phyloP scores from a whole-genome alignment of 169 alveolate genomes.

The Neospora caninum region DNA sequence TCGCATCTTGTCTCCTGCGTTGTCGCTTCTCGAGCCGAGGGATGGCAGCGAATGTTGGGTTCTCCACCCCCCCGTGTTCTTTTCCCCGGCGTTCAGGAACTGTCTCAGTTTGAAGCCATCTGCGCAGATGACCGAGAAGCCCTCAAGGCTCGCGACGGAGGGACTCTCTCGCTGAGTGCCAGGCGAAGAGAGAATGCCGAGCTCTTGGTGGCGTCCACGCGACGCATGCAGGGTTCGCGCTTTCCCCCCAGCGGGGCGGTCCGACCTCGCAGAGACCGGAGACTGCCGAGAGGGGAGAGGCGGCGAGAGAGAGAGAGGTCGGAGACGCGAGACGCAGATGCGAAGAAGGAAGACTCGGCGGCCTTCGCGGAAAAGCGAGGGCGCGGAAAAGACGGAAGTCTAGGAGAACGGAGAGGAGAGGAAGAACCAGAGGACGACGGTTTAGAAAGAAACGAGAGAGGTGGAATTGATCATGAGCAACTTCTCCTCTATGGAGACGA shows the following conservation, averaged over 20 bases:
- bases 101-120: not conserved
- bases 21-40: too few relatives aligned
- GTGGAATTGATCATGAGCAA: not conserved
- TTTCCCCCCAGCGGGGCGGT: not conserved
- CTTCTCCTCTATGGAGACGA: not conserved
- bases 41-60: too few relatives aligned
- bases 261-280: too few relatives aligned
- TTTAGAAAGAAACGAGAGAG: not conserved
- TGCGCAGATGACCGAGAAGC: not conserved
- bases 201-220: conserved; percentile 17
- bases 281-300: too few relatives aligned
- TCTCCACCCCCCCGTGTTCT: too few relatives aligned
- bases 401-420: not conserved
- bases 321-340: not conserved
- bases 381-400: too few relatives aligned
- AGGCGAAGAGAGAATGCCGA: not conserved
- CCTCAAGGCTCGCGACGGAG: not conserved
- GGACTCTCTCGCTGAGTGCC: not conserved
- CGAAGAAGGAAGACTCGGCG: not conserved
- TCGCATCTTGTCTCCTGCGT: too few relatives aligned
- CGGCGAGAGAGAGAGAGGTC: not conserved
- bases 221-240: not conserved
- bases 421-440: not conserved
- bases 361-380: not conserved
- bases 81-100: not conserved